Evolutionary conservation across 1,284 basidiomycete genomes (phyloP), one percentile per base, ranked within the genome.

Genomic region (Cutaneotrichosporon cyanovorans): DNA sequence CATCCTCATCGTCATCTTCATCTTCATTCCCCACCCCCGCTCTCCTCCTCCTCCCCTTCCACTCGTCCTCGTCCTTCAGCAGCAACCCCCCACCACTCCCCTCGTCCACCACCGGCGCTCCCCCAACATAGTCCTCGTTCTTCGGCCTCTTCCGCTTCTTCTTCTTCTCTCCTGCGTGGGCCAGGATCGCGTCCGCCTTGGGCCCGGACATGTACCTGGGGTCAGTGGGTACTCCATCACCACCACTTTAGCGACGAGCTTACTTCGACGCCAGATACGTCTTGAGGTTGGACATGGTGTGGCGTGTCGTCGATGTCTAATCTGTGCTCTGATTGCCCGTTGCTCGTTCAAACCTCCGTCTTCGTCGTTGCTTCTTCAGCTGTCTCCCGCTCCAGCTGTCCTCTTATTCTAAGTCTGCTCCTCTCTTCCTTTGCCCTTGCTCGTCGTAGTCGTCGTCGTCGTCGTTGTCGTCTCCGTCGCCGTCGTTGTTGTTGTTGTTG

Each of bases 121-220:
- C 71, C 23, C 68, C 65, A 20, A 67, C 57, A 36, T 74, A 73
- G 15, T 71, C 73, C 49, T 76, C 76, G 28, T 70, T 72, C 67
- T 84, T 87, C 41, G 80, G 78, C 69, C 85, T 87, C 76, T 87
- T 77, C 61, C 73, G 78, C 70, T 82, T 84, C 70, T 82, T 84
- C 23, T 62, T 46, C 43, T 78, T 74, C 0, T 77, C 76, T 2
- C 75, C 77, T 0, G 77, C 71, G 39, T 80, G 78, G 4, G 88
- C 76, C 4, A 97, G 78, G 56, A 98, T 96, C 14, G 90, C 91
- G 58, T 97, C 93, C 4, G 92, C 91, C 67, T 96, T 98, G 0
- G 88, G 83, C 0, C 93, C 93, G 6, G 91, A 86, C 87, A 97
- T 95, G 73, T 98, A 98, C 44, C 72, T 71, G 43, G 11, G n/a